Evolutionary conservation across 2,329 filamentous ascomycete species (phyloP).

Genomic region (Gliomastix tumulicola): DNA sequence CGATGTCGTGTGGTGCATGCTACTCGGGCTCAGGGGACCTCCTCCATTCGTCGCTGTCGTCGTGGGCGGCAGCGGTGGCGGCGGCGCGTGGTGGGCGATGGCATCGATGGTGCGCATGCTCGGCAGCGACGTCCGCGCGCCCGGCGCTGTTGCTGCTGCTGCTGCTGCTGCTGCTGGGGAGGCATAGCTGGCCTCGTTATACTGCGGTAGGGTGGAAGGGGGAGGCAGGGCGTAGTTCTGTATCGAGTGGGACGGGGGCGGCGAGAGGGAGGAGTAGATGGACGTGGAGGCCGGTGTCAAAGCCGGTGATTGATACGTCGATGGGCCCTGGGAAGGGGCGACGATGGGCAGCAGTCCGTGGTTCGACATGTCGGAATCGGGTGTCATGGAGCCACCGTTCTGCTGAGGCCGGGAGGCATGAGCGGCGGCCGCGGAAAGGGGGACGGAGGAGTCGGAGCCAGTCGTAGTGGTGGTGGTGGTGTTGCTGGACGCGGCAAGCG

Average conservation of each 20-base stretch:
- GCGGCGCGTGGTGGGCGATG: constrained; percentile 17
- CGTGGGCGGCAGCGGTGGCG: no score
- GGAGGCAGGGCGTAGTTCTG: neutral
- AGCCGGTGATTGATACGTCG: no score
- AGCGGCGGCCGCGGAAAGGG: neutral
- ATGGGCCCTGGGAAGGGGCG: no score
- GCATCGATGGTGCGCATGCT: constrained; percentile 33
- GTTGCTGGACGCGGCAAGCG: no score
- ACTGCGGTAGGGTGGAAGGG: no score
- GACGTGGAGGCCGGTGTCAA: no score
- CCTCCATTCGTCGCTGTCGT: neutral
- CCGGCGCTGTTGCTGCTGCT: no score
- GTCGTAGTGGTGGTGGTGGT: neutral
- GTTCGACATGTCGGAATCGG: neutral
- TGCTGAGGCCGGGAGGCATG: neutral
- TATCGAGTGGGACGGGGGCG: neutral
- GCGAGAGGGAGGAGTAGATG: no score
- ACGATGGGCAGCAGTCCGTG: neutral
- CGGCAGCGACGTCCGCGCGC: constrained; percentile 29
- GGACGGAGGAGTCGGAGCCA: neutral
- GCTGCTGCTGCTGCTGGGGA: neutral
- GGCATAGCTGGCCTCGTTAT: no score
- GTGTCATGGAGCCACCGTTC: neutral
- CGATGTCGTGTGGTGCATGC: neutral
- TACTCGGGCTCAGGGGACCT: neutral